phyloP scores from a whole-genome alignment of 108 stramenopile genomes.

The Conticribra weissflogii region DNA sequence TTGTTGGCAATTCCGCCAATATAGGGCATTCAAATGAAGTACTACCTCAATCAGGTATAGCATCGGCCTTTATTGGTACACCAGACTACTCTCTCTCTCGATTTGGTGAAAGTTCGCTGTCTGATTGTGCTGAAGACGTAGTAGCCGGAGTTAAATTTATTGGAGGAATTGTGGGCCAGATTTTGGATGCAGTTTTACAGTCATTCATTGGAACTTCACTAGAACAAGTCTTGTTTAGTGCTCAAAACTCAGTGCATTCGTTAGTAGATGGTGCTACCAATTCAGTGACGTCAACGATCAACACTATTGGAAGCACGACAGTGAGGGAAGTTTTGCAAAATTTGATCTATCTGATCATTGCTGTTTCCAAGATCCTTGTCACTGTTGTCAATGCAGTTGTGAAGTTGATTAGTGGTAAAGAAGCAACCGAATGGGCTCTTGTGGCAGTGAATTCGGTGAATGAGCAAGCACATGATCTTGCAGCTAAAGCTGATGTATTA shows the following conservation, averaged over 20 bases:
- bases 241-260: background rate
- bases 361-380: background rate
- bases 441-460: background rate
- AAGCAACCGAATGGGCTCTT: background rate
- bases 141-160: background rate
- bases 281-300: background rate
- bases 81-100: background rate
- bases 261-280: background rate
- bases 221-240: background rate
- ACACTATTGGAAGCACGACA: background rate
- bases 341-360: background rate
- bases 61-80: background rate
- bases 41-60: too few species aligned
- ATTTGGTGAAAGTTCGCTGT: background rate
- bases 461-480: background rate
- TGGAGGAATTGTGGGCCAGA: background rate
- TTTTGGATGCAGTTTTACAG: background rate
- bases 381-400: background rate
- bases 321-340: background rate
- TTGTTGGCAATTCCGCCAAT: background rate
- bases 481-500: background rate
- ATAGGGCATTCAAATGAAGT: too few species aligned
- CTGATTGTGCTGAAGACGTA: background rate
- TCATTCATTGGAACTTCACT: background rate
- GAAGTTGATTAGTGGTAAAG: background rate